Conservation (phyloP, 202 grass and related monocot species). For the Setaria viridis region DNA sequence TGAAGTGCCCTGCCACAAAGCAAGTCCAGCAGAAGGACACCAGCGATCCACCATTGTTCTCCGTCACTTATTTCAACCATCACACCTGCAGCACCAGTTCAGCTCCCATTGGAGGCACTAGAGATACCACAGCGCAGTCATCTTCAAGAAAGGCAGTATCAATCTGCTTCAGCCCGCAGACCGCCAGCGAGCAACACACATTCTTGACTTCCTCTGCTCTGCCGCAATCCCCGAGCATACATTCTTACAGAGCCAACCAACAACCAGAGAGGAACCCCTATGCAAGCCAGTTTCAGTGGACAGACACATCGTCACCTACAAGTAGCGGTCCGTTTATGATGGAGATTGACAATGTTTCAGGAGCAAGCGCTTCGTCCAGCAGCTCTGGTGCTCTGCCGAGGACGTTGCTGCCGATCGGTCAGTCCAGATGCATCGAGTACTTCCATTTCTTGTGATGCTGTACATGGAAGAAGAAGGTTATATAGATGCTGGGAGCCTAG, state of each 20-base stretch:
- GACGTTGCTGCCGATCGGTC: conserved; percentile 53
- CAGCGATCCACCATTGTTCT: conserved; percentile 58
- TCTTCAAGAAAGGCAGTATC: conserved; percentile 40
- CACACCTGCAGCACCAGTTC: conserved; percentile 60
- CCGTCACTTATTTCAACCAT: conserved; percentile 65
- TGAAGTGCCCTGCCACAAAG: conserved; percentile 75
- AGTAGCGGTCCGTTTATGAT: conserved; percentile 15
- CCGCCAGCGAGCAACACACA: background rate
- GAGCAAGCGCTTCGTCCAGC: background rate
- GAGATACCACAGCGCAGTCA: background rate
- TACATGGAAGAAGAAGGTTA: conserved; percentile 5
- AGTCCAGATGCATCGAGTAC: conserved; percentile 65
- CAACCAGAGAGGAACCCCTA: conserved; percentile 19
- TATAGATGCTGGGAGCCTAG: background rate
- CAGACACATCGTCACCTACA: background rate
- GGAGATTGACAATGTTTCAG: conserved; percentile 26
- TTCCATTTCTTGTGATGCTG: conserved; percentile 64
- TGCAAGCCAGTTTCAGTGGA: conserved; percentile 38
- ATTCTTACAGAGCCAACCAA: conserved; percentile 11
- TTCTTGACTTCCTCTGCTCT: conserved; percentile 30
- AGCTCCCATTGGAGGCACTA: conserved; percentile 12
- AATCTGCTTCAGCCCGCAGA: conserved; percentile 44
- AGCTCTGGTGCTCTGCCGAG: conserved; percentile 32
- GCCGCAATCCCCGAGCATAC: background rate
- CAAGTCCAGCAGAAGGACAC: conserved; percentile 68